These are phyloP conservation scores for Umbelopsis vinacea DNA, from an alignment of 192 early-diverging fungal species.

Conservation along the genomic window DNA sequence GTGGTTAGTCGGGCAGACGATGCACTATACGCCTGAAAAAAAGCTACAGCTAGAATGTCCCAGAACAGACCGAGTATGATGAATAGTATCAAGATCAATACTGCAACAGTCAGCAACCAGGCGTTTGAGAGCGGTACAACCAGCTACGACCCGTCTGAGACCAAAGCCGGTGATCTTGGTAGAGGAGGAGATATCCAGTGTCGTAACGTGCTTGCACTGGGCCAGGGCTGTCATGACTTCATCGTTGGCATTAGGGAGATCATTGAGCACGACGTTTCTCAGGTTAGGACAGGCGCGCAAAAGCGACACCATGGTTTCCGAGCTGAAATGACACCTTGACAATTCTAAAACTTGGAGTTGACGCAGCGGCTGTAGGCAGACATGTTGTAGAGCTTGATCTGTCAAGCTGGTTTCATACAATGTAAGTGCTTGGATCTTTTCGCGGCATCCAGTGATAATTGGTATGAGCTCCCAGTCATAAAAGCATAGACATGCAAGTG, in stretches of 20 bases:
- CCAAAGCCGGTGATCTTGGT: neutral
- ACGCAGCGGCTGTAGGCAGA: neutral
- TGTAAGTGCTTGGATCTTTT: neutral
- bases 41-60: neutral
- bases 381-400: neutral
- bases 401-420: neutral
- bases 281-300: neutral
- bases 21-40: no score
- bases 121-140: neutral
- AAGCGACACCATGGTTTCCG: neutral
- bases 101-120: neutral
- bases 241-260: neutral
- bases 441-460: neutral
- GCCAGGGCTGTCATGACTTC: neutral
- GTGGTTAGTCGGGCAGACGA: no score
- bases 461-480: neutral
- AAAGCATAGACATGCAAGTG: neutral
- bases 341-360: neutral
- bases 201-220: neutral
- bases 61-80: neutral
- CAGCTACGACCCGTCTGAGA: neutral
- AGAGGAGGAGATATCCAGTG: neutral
- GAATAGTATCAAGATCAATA: slow-evolving; percentile 10
- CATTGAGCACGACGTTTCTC: neutral
- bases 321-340: neutral